These are phyloP conservation scores for Boletus rubroflammeus DNA, from an alignment of 768 basidiomycete species.

Conservation along the genomic window DNA sequence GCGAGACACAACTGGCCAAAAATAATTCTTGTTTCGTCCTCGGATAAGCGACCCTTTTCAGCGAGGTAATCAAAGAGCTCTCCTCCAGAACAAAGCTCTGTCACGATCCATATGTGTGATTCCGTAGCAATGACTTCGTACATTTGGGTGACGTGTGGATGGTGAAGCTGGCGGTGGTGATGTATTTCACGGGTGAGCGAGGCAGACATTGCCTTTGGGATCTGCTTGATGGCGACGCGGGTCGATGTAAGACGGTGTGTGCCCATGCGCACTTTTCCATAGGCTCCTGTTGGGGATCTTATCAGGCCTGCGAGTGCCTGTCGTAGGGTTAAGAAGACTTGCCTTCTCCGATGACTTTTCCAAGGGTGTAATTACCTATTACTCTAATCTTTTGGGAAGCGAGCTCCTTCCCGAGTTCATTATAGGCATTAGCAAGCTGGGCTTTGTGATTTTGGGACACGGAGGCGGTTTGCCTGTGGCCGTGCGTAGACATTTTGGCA, in stretches of 20 bases:
- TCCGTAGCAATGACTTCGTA: slow-evolving; percentile 99
- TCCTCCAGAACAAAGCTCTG: slow-evolving; percentile 94
- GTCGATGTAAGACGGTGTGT: slow-evolving; percentile 90
- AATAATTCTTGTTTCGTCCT: slow-evolving; percentile 80
- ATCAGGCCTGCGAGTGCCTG: slow-evolving; percentile 18
- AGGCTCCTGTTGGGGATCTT: slow-evolving; percentile 62
- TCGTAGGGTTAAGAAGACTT: slow-evolving; percentile 23
- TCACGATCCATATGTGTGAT: slow-evolving; percentile 92
- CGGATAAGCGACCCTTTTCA: slow-evolving; percentile 84
- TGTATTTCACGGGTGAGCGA: slow-evolving; percentile 96
- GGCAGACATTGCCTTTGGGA: slow-evolving; percentile 89
- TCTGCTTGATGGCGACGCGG: slow-evolving; percentile 96
- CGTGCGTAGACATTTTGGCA: slow-evolving; percentile 45
- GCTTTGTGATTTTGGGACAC: slow-evolving; percentile 76
- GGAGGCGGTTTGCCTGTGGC: slow-evolving; percentile 60
- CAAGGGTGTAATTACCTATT: slow-evolving; percentile 91
- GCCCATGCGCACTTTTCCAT: slow-evolving; percentile 93
- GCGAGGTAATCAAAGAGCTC: slow-evolving; percentile 98
- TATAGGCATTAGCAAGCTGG: slow-evolving; percentile 92
- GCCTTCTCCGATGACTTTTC: slow-evolving; percentile 96
- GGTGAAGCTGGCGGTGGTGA: slow-evolving; percentile 95
- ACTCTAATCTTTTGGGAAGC: slow-evolving; percentile 87
- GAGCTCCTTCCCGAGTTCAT: slow-evolving; percentile 94
- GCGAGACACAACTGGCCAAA: slow-evolving; percentile 97
- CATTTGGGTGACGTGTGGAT: slow-evolving; percentile 92